Conservation (phyloP, 805 yeast species). For the Barnettozyma pratensis region DNA sequence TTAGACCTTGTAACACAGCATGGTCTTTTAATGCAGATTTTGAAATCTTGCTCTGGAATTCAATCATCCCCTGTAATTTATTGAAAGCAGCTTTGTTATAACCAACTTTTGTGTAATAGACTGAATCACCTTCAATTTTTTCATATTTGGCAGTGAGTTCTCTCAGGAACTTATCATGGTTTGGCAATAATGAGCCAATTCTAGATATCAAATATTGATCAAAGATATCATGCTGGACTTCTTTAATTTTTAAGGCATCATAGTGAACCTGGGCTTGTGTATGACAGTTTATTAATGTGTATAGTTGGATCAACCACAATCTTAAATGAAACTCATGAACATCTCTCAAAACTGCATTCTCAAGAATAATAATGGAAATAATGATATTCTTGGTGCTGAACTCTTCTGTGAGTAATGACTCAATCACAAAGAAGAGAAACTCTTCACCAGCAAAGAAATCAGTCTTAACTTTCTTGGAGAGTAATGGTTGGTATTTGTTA, state of each 20-base stretch:
- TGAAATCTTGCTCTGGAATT: slow-evolving; percentile 47
- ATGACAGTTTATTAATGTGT: slow-evolving; percentile 51
- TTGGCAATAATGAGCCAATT: slow-evolving; percentile 40
- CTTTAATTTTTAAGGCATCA: slow-evolving; percentile 55
- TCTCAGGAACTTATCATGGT: slow-evolving; percentile 30
- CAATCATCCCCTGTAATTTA: slow-evolving; percentile 62
- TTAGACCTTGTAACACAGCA: slow-evolving; percentile 24
- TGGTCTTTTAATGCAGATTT: slow-evolving; percentile 37
- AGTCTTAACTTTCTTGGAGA: slow-evolving; percentile 41
- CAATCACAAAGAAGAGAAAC: slow-evolving; percentile 51
- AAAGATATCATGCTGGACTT: slow-evolving; percentile 71
- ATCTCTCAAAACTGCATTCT: slow-evolving; percentile 49
- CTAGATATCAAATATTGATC: slow-evolving; percentile 50
- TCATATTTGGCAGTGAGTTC: slow-evolving; percentile 45
- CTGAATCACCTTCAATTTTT: slow-evolving; percentile 47
- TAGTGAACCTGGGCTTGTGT: slow-evolving; percentile 47
- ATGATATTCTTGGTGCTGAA: slow-evolving; percentile 25
- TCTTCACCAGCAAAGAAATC: slow-evolving; percentile 73
- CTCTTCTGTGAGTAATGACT: slow-evolving; percentile 26
- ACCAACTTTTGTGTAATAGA: slow-evolving; percentile 43
- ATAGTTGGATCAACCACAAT: slow-evolving; percentile 66
- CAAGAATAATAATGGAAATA: slow-evolving; percentile 50
- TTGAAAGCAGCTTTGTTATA: slow-evolving; percentile 57
- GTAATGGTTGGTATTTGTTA: slow-evolving; percentile 31
- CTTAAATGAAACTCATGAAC: slow-evolving; percentile 68